Evolutionary conservation across 2,329 filamentous ascomycete species (phyloP).

Genomic region (Exophiala spinifera): DNA sequence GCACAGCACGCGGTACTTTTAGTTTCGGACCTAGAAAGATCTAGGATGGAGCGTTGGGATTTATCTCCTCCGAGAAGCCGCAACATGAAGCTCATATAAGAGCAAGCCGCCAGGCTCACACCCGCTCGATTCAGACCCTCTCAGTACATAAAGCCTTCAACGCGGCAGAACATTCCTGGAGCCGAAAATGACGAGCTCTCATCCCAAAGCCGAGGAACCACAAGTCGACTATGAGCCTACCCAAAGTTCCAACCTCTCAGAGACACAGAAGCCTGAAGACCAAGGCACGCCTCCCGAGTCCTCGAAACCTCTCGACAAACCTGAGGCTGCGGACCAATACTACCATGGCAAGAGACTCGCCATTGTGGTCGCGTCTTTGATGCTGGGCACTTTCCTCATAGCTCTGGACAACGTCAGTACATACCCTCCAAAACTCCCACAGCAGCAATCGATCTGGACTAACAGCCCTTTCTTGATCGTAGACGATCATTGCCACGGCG

Average conservation of each 20-base stretch:
- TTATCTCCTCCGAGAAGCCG: too few species aligned
- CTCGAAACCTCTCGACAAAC: background rate
- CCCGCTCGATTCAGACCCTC: too few species aligned
- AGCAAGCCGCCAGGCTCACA: too few species aligned
- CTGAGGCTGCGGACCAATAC: background rate
- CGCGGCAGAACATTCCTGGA: too few species aligned
- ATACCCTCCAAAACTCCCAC: background rate
- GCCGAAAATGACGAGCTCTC: too few species aligned
- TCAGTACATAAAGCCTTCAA: too few species aligned
- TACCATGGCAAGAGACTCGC: slow-evolving; percentile 3
- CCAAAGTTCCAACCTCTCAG: background rate
- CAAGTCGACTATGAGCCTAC: background rate
- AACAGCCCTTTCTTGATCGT: background rate
- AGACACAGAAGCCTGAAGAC: background rate
- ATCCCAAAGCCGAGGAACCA: background rate
- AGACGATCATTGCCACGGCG: slow-evolving; percentile 14
- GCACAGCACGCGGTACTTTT: too few species aligned
- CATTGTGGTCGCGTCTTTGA: slow-evolving; percentile 9
- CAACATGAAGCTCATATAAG: too few species aligned
- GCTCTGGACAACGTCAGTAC: slow-evolving; percentile 10
- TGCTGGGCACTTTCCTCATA: slow-evolving; percentile 10
- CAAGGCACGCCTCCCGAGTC: background rate
- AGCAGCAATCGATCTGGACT: background rate
- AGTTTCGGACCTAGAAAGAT: too few species aligned
- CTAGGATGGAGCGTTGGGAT: too few species aligned